Evolutionary conservation across 345 rosid genomes (phyloP).

Genomic region (Salix exigua): DNA sequence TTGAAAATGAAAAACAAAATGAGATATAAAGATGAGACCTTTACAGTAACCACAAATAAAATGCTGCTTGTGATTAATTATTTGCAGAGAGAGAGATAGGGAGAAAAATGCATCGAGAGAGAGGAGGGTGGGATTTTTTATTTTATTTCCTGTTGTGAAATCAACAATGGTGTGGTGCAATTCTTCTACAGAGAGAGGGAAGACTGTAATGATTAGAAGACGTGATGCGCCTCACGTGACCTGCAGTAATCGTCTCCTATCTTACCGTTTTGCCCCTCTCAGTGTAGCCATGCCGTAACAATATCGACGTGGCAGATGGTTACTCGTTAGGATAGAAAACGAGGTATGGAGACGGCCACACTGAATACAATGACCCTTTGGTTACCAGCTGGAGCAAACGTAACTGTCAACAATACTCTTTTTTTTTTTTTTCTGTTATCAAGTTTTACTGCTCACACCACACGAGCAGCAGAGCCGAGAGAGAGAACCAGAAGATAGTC

Average conservation of each 20-base stretch:
- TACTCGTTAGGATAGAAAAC: not conserved
- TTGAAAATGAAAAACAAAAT: not conserved
- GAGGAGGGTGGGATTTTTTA: too few relatives aligned
- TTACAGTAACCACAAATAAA: too few relatives aligned
- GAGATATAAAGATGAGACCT: not conserved
- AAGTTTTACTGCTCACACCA: not conserved
- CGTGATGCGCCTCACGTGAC: constrained; percentile 3
- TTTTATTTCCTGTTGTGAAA: not conserved
- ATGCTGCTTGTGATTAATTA: not conserved
- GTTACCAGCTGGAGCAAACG: too few relatives aligned
- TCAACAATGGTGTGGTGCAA: not conserved
- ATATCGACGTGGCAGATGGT: not conserved
- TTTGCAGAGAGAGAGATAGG: not conserved
- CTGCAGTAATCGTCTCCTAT: not conserved
- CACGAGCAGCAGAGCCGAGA: too few relatives aligned
- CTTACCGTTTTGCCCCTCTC: not conserved
- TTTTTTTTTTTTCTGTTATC: not conserved
- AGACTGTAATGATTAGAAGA: not conserved
- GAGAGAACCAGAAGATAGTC: too few relatives aligned
- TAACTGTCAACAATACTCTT: too few relatives aligned
- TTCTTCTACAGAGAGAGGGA: not conserved
- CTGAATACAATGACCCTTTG: not conserved
- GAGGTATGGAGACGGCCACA: not conserved
- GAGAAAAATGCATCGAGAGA: too few relatives aligned
- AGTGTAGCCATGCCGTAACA: not conserved